Percentiles rank a stretch among this genome's conserved stretches.
Conservation (phyloP, 2,329 filamentous ascomycete genomes). For the Pseudocercospora crystallina region DNA sequence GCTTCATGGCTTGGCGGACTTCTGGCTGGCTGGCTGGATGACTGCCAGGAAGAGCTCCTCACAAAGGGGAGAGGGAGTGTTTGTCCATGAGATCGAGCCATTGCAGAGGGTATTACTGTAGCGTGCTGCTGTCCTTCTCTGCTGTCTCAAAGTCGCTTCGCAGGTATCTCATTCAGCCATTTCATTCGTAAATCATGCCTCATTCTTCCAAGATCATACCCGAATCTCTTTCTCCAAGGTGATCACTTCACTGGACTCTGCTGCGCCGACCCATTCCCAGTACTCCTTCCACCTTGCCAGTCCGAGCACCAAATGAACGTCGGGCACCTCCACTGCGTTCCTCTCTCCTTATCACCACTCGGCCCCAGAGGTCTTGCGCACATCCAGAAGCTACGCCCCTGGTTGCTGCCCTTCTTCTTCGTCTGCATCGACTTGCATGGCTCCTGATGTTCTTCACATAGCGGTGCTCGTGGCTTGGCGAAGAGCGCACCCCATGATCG, state of each 20-base stretch:
- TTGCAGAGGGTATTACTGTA: too few species aligned
- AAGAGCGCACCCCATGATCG: conserved; percentile 80
- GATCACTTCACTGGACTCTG: conserved; percentile 6
- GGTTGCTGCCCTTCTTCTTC: conserved; percentile 86
- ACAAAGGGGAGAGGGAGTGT: too few species aligned
- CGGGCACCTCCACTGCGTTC: conserved; percentile 80
- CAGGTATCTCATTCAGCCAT: background rate
- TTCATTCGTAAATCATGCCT: too few species aligned
- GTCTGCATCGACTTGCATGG: conserved; percentile 80
- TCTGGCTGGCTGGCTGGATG: too few species aligned
- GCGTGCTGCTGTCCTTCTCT: too few species aligned
- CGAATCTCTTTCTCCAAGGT: background rate
- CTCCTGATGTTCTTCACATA: conserved; percentile 80
- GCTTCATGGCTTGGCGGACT: too few species aligned
- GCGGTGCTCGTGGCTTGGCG: conserved; percentile 69
- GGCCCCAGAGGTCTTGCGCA: conserved; percentile 77
- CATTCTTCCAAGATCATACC: too few species aligned
- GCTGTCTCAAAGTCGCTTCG: background rate
- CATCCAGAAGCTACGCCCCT: conserved; percentile 66
- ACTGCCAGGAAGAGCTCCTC: too few species aligned
- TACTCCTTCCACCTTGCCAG: conserved; percentile 41
- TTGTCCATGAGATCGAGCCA: too few species aligned
- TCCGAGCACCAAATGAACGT: conserved; percentile 76
- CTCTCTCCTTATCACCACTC: conserved; percentile 78
- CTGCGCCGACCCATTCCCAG: conserved; percentile 1